Evolutionary conservation across 2,329 filamentous ascomycete species (phyloP).

Genomic region (Aureobasidium uvarum): DNA sequence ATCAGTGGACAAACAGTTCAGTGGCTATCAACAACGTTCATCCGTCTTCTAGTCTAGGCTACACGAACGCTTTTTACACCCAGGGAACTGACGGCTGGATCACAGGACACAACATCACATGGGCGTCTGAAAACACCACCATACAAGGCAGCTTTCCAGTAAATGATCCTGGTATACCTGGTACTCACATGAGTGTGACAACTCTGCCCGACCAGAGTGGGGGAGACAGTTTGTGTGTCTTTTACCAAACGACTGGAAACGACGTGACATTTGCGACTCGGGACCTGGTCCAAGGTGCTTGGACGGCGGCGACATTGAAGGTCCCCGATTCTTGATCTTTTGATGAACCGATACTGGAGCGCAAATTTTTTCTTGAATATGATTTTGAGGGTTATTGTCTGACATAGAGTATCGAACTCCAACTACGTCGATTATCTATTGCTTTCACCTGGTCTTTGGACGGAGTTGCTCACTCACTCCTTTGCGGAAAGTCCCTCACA

Average conservation of each 20-base stretch:
- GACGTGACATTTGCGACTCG: conserved; percentile 36
- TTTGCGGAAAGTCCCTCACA: not conserved
- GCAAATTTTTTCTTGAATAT: not conserved
- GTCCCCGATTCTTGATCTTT: conserved; percentile 8
- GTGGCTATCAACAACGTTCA: conserved; percentile 40
- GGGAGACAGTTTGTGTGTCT: conserved; percentile 37
- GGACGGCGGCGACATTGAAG: conserved; percentile 31
- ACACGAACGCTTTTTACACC: conserved; percentile 46
- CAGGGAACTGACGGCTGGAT: conserved; percentile 38
- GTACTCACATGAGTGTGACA: conserved; percentile 44
- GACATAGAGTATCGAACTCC: not conserved
- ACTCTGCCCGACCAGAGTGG: conserved; percentile 37
- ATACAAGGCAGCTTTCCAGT: conserved; percentile 39
- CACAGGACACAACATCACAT: conserved; percentile 44
- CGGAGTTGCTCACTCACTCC: not conserved
- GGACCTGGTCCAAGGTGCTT: conserved; percentile 36
- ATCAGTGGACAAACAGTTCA: conserved; percentile 40
- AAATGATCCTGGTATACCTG: conserved; percentile 38
- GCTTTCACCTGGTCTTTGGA: not conserved
- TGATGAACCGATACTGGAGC: not conserved
- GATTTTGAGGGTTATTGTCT: not conserved
- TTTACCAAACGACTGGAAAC: conserved; percentile 36
- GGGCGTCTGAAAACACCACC: conserved; percentile 42
- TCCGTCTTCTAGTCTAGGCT: conserved; percentile 44
- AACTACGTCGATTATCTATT: not conserved